Base-by-base conservation (phyloP, 352 stramenopile species). In the Pythium monospermum region DNA sequence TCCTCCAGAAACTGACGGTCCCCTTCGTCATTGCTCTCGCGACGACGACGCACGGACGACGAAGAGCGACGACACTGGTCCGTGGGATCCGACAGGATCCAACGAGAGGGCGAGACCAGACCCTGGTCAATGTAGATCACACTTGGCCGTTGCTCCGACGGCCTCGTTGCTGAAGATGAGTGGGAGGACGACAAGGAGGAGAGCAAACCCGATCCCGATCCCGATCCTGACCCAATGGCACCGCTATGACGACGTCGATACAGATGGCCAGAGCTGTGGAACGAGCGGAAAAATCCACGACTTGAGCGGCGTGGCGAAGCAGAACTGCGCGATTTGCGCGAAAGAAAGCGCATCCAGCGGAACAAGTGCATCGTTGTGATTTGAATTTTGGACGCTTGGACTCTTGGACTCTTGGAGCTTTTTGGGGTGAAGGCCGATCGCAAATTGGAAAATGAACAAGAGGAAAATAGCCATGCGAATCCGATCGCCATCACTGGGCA, bases 361-460 rank as follows among this genome's bases (percentile, higher is more conserved):
- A 61, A 61, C 10, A 61, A 16, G 53, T 61, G 53, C 53, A 61
- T 61, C 16, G 36, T 42, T n/a, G n/a, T n/a, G n/a, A n/a, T n/a
- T n/a, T n/a, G n/a, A n/a, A n/a, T n/a, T n/a, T n/a, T n/a, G n/a
- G n/a, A n/a, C n/a, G n/a, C n/a, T n/a, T n/a, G n/a, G n/a, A n/a
- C n/a, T n/a, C n/a, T n/a, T n/a, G n/a, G n/a, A n/a, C n/a, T 19
- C 40, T 18, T 21, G n/a, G 44, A 30, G 22, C 19, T 42, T 18
- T 0, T 39, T 31, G 43, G 19, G 21, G 28, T 19, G 36, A 38
- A 42, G 19, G 25, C n/a, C n/a, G n/a, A n/a, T n/a, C n/a, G n/a
- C n/a, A 39, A 47, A 46, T 54, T 30, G 47, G 35, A 47, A 18
- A 47, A 47, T 49, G 43, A 40, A 42, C 36, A 42, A 22, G 3